Conservation (phyloP, 768 basidiomycete species). For the Hericium erinaceus region DNA sequence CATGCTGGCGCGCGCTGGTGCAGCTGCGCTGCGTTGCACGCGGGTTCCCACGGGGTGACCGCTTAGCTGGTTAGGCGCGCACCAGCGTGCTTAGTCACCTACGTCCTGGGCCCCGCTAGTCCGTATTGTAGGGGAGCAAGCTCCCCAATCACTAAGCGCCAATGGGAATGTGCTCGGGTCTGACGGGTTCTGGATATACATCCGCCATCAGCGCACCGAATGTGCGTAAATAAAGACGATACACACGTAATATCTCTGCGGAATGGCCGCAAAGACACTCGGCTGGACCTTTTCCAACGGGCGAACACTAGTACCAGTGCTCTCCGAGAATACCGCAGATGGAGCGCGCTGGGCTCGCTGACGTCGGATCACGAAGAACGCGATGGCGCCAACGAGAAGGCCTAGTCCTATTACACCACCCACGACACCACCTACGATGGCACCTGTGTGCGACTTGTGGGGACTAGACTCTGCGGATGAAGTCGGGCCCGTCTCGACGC, state of each 20-base stretch:
- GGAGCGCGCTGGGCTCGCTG: slow-evolving; percentile 2
- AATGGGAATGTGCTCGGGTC: slow-evolving; percentile 13
- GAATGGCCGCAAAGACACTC: background rate
- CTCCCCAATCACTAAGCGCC: too few relatives aligned
- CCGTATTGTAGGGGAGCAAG: too few relatives aligned
- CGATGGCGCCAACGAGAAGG: slow-evolving; percentile 27
- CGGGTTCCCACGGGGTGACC: too few relatives aligned
- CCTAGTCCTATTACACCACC: slow-evolving; percentile 42
- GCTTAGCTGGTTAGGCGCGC: too few relatives aligned
- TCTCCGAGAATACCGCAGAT: background rate
- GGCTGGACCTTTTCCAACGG: too few relatives aligned
- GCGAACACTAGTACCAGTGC: too few relatives aligned
- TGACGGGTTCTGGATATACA: slow-evolving; percentile 9
- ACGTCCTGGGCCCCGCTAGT: too few relatives aligned
- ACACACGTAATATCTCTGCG: slow-evolving; percentile 9
- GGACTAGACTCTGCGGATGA: too few relatives aligned
- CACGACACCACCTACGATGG: slow-evolving; percentile 57
- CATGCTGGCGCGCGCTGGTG: too few relatives aligned
- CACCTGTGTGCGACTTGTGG: slow-evolving; percentile 32
- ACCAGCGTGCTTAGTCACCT: too few relatives aligned
- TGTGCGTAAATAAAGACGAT: background rate
- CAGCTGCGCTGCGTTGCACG: too few relatives aligned
- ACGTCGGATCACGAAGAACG: slow-evolving; percentile 26
- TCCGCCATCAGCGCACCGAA: background rate
- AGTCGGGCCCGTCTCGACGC: background rate